Evolutionary conservation across 2,329 filamentous ascomycete genomes (phyloP), one percentile per base, ranked within the genome.

Genomic region (Alternaria incomplexa): DNA sequence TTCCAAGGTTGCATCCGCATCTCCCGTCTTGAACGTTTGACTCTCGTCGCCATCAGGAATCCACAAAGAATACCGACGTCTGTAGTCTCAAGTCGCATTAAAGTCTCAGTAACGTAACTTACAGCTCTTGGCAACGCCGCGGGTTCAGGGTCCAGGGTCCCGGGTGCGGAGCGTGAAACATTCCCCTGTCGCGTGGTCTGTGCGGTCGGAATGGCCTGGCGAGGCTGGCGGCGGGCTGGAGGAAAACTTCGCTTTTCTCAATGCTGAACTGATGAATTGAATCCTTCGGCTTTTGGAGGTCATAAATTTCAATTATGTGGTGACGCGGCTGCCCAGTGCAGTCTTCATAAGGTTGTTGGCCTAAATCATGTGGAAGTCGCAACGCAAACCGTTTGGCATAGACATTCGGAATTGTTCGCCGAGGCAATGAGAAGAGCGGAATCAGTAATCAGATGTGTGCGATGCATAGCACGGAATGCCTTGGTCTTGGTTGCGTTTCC

Each of bases 61-160:
- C 13, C 13, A 15, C 25, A 17, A 15, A 20, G 22, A 12, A 28
- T 22, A 40, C 25, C 36, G 26, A 56, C 23, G 13, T 40, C 10
- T 13, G 7, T 36, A 30, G n/a, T 36, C 20, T 47, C 62, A 70
- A 70, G 71, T 67, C 61, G 59, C 65, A 68, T 22, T n/a, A 52
- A 61, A 56, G 70, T 73, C 70, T 72, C 68, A 67, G 63, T 56
- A 58, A 58, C 58, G 57, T 57, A 20, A n/a, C 57, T 65, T 71
- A 47, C 15, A 15, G 10, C 8, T 47, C 70, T 73, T 70, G 70
- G 67, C 70, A 26, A 50, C 17, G 17, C 20, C 13, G 15, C 12
- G 10, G 17, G 32, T 23, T 43, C 44, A n/a, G 17, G 44, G 51
- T 44, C 20, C 11, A 25, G 30, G 48, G 52, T 46, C 20, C 43